phyloP scores from a whole-genome alignment of 805 yeast genomes.

The Schizosaccharomyces octosporus region DNA sequence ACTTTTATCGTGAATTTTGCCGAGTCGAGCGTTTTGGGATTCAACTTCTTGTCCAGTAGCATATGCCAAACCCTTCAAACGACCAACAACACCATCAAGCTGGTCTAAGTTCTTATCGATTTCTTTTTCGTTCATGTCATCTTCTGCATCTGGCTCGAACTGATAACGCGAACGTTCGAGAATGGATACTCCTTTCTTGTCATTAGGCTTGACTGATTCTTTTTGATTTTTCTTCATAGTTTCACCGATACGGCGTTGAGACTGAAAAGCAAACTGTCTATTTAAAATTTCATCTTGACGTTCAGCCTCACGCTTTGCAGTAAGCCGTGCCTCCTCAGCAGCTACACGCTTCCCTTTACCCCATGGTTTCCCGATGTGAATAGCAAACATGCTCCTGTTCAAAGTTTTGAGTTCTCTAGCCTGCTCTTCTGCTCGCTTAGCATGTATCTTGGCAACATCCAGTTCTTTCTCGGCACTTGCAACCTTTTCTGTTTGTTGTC shows the following conservation, averaged over 20 bases:
- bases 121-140: conserved; percentile 76
- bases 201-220: conserved; percentile 10
- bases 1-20: conserved; percentile 58
- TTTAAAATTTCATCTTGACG: conserved; percentile 37
- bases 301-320: conserved; percentile 34
- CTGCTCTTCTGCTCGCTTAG: conserved; percentile 56
- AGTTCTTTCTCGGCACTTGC: conserved; percentile 58
- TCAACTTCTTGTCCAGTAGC: conserved; percentile 56
- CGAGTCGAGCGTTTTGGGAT: conserved; percentile 50
- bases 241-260: conserved; percentile 43
- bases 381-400: conserved; percentile 60
- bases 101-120: conserved; percentile 63
- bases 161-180: conserved; percentile 44
- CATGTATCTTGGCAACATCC: conserved; percentile 57
- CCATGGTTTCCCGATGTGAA: conserved; percentile 68
- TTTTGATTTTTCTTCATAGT: conserved; percentile 14
- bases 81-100: conserved; percentile 39
- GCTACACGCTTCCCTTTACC: conserved; percentile 52
- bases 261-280: conserved; percentile 30
- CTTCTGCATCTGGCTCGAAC: conserved; percentile 77
- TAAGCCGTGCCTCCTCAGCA: conserved; percentile 46
- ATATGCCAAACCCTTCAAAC: conserved; percentile 48
- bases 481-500: conserved; percentile 74
- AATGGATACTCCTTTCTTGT: conserved; percentile 26
- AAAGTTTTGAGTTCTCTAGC: conserved; percentile 55